Evolutionary conservation across 768 basidiomycete genomes (phyloP).

Genomic region (Kwoniella europaea): DNA sequence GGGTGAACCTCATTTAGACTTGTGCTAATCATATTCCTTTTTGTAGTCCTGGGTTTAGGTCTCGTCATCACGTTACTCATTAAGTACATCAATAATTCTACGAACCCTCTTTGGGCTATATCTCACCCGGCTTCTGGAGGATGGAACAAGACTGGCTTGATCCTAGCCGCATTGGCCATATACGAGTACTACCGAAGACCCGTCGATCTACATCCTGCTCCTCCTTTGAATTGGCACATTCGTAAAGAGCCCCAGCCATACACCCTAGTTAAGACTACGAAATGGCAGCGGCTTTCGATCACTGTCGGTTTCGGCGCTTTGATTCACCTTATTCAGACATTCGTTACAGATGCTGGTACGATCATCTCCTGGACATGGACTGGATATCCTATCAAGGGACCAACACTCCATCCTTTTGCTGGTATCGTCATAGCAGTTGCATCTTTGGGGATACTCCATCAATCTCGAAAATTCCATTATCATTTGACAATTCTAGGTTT

Average conservation of each 20-base stretch:
- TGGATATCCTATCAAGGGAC: constrained; percentile 76
- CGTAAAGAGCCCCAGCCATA: constrained; percentile 4
- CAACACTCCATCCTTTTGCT: constrained; percentile 74
- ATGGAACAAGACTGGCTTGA: constrained; percentile 71
- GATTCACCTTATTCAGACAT: constrained; percentile 73
- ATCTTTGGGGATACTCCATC: constrained; percentile 62
- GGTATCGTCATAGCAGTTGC: constrained; percentile 71
- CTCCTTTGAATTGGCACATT: constrained; percentile 12
- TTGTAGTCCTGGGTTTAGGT: constrained; percentile 69
- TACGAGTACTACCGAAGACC: constrained; percentile 60
- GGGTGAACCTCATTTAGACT: no score
- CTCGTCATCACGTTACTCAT: constrained; percentile 70
- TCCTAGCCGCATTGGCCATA: constrained; percentile 67
- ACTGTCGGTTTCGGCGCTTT: constrained; percentile 47
- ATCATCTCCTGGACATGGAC: constrained; percentile 88
- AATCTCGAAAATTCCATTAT: constrained; percentile 7
- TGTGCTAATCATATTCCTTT: no score
- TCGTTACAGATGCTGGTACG: constrained; percentile 76
- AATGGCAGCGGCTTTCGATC: constrained; percentile 19
- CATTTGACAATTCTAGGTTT: constrained; percentile 59
- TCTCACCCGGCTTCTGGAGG: constrained; percentile 70
- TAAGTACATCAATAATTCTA: constrained; percentile 78
- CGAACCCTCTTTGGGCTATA: constrained; percentile 86
- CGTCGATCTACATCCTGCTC: constrained; percentile 31
- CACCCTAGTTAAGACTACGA: not conserved